phyloP scores from a whole-genome alignment of 2,329 filamentous ascomycete species.

The Colletotrichum incanum region DNA sequence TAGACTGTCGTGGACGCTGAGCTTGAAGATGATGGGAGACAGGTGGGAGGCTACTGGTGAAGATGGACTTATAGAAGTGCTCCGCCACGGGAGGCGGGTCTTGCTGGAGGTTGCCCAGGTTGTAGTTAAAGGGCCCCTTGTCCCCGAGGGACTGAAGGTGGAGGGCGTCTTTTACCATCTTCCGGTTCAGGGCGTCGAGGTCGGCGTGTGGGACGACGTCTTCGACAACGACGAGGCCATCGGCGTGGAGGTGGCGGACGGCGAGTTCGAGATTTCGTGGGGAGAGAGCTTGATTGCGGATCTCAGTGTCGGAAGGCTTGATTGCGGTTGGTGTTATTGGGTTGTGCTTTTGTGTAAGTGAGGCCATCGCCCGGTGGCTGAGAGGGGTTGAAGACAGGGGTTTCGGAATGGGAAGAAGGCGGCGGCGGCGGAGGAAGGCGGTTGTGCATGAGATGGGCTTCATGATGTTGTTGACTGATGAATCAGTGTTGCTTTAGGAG shows the following conservation, averaged over 20 bases:
- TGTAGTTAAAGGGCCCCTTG: conserved; percentile 74
- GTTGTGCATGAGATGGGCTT: not conserved
- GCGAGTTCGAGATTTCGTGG: conserved; percentile 70
- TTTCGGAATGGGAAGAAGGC: not conserved
- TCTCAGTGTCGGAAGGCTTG: conserved; percentile 51
- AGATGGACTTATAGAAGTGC: conserved; percentile 66
- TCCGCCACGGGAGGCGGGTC: conserved; percentile 68
- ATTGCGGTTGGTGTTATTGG: conserved; percentile 46
- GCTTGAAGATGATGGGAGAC: not conserved
- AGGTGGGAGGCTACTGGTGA: conserved; percentile 62
- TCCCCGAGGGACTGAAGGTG: conserved; percentile 66
- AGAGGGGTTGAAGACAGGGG: not conserved
- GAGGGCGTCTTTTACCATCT: conserved; percentile 73
- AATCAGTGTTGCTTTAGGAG: not conserved
- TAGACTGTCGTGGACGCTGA: not conserved
- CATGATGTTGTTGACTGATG: not conserved
- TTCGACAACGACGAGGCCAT: conserved; percentile 72
- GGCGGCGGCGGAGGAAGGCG: not conserved
- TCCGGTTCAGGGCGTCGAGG: conserved; percentile 70
- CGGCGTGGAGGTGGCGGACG: conserved; percentile 64
- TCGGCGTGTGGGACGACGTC: conserved; percentile 65
- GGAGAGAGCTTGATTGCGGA: conserved; percentile 48
- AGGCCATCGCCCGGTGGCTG: conserved; percentile 17
- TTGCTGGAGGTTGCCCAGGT: conserved; percentile 74
- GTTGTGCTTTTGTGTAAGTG: conserved; percentile 22